Percentiles rank a stretch among this genome's conserved stretches.
Evolutionary conservation across 495 filamentous ascomycete genomes (phyloP).

Genomic region (Viridothelium virens): DNA sequence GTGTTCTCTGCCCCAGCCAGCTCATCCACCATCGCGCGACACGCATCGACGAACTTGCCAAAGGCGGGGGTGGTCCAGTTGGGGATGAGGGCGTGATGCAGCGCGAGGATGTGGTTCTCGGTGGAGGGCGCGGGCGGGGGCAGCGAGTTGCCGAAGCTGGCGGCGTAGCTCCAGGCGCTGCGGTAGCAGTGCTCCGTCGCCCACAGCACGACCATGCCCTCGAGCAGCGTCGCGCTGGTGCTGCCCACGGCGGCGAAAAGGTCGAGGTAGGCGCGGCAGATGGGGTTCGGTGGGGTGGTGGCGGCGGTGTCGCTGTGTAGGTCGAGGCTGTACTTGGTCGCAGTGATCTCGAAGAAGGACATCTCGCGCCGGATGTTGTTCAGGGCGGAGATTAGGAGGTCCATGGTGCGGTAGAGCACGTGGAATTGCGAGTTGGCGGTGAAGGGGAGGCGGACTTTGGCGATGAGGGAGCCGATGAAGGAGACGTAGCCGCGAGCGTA

Average conservation of each 20-base stretch:
- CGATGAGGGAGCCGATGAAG: slow-evolving; percentile 59
- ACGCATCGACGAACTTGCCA: slow-evolving; percentile 37
- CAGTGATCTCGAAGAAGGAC: slow-evolving; percentile 58
- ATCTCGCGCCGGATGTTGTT: slow-evolving; percentile 61
- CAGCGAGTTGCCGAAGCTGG: slow-evolving; percentile 27
- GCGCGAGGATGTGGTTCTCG: slow-evolving; percentile 33
- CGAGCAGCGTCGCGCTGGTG: slow-evolving; percentile 44
- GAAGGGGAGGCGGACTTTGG: slow-evolving; percentile 52
- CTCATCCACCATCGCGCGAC: slow-evolving; percentile 36
- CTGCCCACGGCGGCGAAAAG: slow-evolving; percentile 47
- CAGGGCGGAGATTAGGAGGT: slow-evolving; percentile 56
- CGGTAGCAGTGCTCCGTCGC: slow-evolving; percentile 54
- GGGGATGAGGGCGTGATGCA: slow-evolving; percentile 39
- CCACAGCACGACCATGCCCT: slow-evolving; percentile 65
- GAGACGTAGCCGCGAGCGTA: slow-evolving; percentile 67
- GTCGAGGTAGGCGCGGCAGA: slow-evolving; percentile 48
- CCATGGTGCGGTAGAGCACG: slow-evolving; percentile 41
- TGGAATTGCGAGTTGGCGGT: slow-evolving; percentile 35
- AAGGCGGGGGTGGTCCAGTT: slow-evolving; percentile 40
- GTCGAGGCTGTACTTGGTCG: slow-evolving; percentile 50
- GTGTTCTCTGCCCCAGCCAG: slow-evolving; percentile 30
- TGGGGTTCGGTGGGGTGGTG: slow-evolving; percentile 35
- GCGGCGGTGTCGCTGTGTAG: slow-evolving; percentile 34
- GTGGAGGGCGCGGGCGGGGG: slow-evolving; percentile 13
- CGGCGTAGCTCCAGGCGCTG: slow-evolving; percentile 36